These are phyloP conservation scores for Claviceps citrina DNA, from an alignment of 2,329 filamentous ascomycete genomes.

Conservation along the genomic window DNA sequence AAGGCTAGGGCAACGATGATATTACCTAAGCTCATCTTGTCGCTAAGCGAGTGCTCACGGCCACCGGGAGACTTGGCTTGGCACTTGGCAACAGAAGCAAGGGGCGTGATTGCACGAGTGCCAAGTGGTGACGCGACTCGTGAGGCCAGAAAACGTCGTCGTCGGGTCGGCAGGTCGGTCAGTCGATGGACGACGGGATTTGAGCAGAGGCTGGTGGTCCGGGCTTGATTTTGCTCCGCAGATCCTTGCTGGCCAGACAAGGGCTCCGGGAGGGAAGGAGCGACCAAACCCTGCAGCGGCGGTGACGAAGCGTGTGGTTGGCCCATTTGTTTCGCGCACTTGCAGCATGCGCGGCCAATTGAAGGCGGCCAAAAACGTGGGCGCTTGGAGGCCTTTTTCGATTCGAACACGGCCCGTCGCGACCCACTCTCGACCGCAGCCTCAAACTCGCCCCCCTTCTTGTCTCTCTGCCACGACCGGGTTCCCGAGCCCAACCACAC, in stretches of 20 bases:
- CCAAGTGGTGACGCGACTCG: too few relatives aligned
- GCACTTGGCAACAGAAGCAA: too few relatives aligned
- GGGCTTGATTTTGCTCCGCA: background rate
- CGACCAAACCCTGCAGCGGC: slow-evolving; percentile 20
- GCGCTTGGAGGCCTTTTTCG: slow-evolving; percentile 19
- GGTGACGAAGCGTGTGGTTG: slow-evolving; percentile 22
- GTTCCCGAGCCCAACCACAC: slow-evolving; percentile 17
- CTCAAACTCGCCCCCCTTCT: slow-evolving; percentile 5
- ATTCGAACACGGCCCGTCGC: slow-evolving; percentile 15
- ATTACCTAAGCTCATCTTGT: background rate
- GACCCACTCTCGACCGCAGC: slow-evolving; percentile 17
- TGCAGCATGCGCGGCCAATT: slow-evolving; percentile 22
- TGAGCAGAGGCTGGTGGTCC: background rate
- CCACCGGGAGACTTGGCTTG: background rate
- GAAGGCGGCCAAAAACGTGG: slow-evolving; percentile 15
- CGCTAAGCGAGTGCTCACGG: background rate
- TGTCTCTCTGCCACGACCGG: slow-evolving; percentile 1
- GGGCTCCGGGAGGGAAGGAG: slow-evolving; percentile 10
- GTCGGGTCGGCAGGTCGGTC: background rate
- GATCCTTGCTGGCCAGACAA: slow-evolving; percentile 2
- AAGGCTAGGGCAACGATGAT: background rate
- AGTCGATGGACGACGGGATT: background rate
- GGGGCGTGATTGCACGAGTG: background rate
- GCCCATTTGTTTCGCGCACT: slow-evolving; percentile 13
- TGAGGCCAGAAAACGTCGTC: background rate